Percentiles rank a stretch among this genome's conserved stretches.
phyloP scores from a whole-genome alignment of 495 filamentous ascomycete species.

The Pyronema omphalodes region DNA sequence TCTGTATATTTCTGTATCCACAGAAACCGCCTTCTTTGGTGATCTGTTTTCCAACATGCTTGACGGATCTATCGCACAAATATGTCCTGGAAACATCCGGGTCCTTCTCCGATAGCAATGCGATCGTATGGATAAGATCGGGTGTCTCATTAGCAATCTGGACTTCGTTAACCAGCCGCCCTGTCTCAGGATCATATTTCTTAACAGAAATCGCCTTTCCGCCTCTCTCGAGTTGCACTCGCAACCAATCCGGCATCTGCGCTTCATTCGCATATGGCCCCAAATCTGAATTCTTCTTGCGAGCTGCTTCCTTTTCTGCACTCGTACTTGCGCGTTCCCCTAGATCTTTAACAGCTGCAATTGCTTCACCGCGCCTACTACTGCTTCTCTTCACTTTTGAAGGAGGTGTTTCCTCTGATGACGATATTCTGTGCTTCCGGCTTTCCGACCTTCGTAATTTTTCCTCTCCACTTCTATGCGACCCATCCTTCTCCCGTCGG shows the following conservation, averaged over 20 bases:
- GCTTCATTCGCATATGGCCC: slow-evolving; percentile 76
- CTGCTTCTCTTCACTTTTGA: neutral
- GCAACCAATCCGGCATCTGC: slow-evolving; percentile 70
- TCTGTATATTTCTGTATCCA: slow-evolving; percentile 95
- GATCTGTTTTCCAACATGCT: slow-evolving; percentile 64
- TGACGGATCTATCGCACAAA: slow-evolving; percentile 55
- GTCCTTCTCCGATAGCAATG: slow-evolving; percentile 52
- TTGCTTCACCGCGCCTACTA: neutral
- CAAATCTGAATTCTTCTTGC: slow-evolving; percentile 36
- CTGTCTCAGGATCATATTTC: slow-evolving; percentile 33
- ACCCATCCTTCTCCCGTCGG: slow-evolving; percentile 2
- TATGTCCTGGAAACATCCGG: slow-evolving; percentile 46
- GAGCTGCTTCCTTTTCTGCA: slow-evolving; percentile 15
- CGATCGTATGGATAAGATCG: slow-evolving; percentile 58
- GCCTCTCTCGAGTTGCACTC: slow-evolving; percentile 45
- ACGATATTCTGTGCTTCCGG: neutral
- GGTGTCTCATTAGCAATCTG: slow-evolving; percentile 42
- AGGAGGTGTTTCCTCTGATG: neutral
- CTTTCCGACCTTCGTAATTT: slow-evolving; percentile 1
- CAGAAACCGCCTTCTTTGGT: slow-evolving; percentile 79
- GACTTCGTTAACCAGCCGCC: slow-evolving; percentile 29
- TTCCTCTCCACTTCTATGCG: slow-evolving; percentile 4
- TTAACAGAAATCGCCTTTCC: slow-evolving; percentile 38
- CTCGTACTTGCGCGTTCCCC: slow-evolving; percentile 4
- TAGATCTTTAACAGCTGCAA: neutral